A percentile compares a stretch with the other conserved stretches of the same genome.
Conservation (phyloP, 768 basidiomycete species). For the Cyclocybe cylindracea region DNA sequence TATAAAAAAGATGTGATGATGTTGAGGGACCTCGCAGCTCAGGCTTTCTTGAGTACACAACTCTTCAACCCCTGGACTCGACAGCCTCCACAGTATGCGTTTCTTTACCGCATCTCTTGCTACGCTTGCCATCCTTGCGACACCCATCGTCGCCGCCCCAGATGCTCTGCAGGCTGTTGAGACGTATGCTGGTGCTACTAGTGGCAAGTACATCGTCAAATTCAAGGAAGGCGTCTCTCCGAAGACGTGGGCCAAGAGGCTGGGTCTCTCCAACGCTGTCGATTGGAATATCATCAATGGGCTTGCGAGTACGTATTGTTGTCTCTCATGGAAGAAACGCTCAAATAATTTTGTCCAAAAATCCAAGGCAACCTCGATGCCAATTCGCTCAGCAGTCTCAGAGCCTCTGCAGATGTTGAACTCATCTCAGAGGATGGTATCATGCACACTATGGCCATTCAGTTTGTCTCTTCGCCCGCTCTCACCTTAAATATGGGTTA, state of each 20-base stretch:
- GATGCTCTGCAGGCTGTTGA: slow-evolving; percentile 17
- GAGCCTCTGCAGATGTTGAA: slow-evolving; percentile 22
- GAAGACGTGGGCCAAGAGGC: slow-evolving; percentile 9
- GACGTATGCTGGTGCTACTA: slow-evolving; percentile 19
- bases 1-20: too few species aligned
- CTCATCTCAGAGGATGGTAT: slow-evolving; percentile 26
- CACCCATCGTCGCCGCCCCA: slow-evolving; percentile 17
- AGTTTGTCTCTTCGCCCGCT: slow-evolving; percentile 8
- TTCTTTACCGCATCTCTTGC: not conserved
- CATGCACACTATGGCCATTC: slow-evolving; percentile 19
- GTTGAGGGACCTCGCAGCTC: too few species aligned
- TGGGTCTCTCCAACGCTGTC: slow-evolving; percentile 3
- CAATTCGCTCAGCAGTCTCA: slow-evolving; percentile 18
- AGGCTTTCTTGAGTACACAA: too few species aligned
- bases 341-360: too few species aligned
- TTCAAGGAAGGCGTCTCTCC: slow-evolving; percentile 22
- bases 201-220: slow-evolving; percentile 26
- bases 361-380: slow-evolving; percentile 14
- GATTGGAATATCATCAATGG: slow-evolving; percentile 28
- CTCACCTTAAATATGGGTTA: too few species aligned
- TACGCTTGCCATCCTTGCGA: not conserved
- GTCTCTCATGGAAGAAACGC: not conserved
- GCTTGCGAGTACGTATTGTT: slow-evolving; percentile 21
- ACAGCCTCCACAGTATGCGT: not conserved
- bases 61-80: too few species aligned